Evolutionary conservation across 208 protist species (phyloP).

Genomic region (Leishmania tropica): DNA sequence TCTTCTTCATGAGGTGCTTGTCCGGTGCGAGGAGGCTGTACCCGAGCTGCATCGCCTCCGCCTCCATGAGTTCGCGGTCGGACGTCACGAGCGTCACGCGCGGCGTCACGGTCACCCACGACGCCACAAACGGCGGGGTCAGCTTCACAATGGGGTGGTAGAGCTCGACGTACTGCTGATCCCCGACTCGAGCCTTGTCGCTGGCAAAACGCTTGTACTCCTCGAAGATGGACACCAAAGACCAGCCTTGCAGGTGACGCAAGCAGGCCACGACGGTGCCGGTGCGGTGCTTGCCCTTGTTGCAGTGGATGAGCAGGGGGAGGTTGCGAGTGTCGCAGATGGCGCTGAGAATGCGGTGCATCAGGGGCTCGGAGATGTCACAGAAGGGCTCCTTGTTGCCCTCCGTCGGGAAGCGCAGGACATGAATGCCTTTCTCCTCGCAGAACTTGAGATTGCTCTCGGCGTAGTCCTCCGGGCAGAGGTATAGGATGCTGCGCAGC

Average conservation of each 20-base stretch:
- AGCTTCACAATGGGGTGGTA: slow-evolving; percentile 89
- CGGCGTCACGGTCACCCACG: slow-evolving; percentile 62
- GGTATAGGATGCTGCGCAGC: slow-evolving; percentile 94
- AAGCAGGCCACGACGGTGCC: slow-evolving; percentile 95
- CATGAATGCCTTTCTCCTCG: slow-evolving; percentile 76
- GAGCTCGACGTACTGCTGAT: slow-evolving; percentile 98
- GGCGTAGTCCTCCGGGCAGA: slow-evolving; percentile 95
- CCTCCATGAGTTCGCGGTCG: slow-evolving; percentile 61
- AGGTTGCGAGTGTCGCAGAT: slow-evolving; percentile 94
- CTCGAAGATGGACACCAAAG: slow-evolving; percentile 95
- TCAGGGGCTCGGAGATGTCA: slow-evolving; percentile 94
- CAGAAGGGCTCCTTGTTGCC: slow-evolving; percentile 98
- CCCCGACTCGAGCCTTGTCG: slow-evolving; percentile 93
- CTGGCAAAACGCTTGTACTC: slow-evolving; percentile 96
- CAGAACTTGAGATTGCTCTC: slow-evolving; percentile 95
- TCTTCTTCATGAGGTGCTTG: slow-evolving; percentile 29
- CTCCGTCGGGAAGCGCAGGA: slow-evolving; percentile 95
- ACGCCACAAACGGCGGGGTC: slow-evolving; percentile 59
- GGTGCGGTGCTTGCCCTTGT: slow-evolving; percentile 97
- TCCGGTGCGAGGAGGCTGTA: slow-evolving; percentile 67
- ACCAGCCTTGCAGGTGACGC: slow-evolving; percentile 94
- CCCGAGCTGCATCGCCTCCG: slow-evolving; percentile 58
- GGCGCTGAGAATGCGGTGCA: slow-evolving; percentile 83
- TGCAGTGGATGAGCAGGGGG: slow-evolving; percentile 97
- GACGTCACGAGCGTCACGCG: slow-evolving; percentile 56